These are phyloP conservation scores for Leishmania guyanensis DNA, from an alignment of 208 protist genomes.

Conservation along the genomic window DNA sequence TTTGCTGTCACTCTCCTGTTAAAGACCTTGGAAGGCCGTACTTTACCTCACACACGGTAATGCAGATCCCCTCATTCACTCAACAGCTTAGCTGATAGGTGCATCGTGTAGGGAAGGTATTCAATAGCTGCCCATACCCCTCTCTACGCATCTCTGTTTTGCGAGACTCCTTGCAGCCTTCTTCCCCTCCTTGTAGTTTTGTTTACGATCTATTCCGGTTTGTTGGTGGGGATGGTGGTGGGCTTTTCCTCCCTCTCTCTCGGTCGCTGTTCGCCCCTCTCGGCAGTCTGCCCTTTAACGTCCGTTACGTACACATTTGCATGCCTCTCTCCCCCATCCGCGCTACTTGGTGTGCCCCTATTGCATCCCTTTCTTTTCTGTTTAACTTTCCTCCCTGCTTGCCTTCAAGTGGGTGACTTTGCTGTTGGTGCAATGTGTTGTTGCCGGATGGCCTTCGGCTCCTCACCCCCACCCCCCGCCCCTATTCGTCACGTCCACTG, in stretches of 20 bases:
- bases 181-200: constrained; percentile 12
- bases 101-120: neutral
- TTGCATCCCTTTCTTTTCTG: constrained; percentile 3
- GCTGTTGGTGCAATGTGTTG: neutral
- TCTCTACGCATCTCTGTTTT: neutral
- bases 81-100: neutral
- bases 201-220: neutral
- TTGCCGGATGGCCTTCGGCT: neutral
- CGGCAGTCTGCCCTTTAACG: neutral
- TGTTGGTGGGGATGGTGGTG: neutral
- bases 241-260: neutral
- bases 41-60: neutral
- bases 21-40: neutral
- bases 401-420: neutral
- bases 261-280: neutral
- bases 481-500: neutral
- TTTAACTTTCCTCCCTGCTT: neutral
- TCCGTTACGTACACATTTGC: too few species aligned
- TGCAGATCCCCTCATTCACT: neutral
- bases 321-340: too few species aligned
- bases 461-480: neutral
- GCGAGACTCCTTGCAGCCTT: constrained; percentile 5
- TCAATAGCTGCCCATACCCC: neutral
- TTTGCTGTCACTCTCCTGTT: neutral
- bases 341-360: neutral